Base-by-base conservation (phyloP, 371 early-diverging fungal genomes). In the Rhizomucor pusillus region DNA sequence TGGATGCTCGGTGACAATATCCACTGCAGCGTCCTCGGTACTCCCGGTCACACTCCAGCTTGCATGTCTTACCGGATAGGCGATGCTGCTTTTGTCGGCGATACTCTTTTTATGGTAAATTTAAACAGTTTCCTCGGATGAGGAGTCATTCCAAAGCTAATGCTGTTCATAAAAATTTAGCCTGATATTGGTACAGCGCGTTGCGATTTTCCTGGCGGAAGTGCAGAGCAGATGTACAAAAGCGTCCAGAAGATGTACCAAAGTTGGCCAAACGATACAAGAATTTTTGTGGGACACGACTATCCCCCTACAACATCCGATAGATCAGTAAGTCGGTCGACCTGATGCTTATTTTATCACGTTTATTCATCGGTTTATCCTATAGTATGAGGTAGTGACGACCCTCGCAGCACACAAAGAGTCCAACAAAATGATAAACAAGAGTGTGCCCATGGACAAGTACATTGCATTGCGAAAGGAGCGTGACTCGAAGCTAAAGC, bases 131-230 rank as follows among this genome's bases (percentile, higher is more conserved):
- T 35, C 48, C 18, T 29, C 19, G 23, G 4, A 40, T 18, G 4
- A 5, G 13, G 4, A 10, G 14, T 18, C 3, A 4, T 47, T 7
- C 24, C 23, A 35, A 18, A n/a, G 56, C 16, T 29, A 22, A 41
- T 19, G 10, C 43, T 19, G 14, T 23, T 43, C 24, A 47, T 34
- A 23, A 3, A 29, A 29, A 5, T 43, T 40, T 63, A 75, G 76
- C 77, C 77, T 39, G 77, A 76, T 56, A 56, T 76, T 43, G 77
- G 77, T 41, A 76, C 77, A 9, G 77, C 77, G 12, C 60, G 77
- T 40, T 76, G 77, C 45, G 77, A 76, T 54, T 76, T 76, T 56
- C 77, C 77, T 19, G 77, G 77, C 13, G 77, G 77, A 41, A 76
- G 77, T 52, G 69, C 71, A 3, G 52, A 66, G 36, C 20, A 57